Base-by-base conservation (phyloP, 2,329 filamentous ascomycete species). In the Xylaria sp. region DNA sequence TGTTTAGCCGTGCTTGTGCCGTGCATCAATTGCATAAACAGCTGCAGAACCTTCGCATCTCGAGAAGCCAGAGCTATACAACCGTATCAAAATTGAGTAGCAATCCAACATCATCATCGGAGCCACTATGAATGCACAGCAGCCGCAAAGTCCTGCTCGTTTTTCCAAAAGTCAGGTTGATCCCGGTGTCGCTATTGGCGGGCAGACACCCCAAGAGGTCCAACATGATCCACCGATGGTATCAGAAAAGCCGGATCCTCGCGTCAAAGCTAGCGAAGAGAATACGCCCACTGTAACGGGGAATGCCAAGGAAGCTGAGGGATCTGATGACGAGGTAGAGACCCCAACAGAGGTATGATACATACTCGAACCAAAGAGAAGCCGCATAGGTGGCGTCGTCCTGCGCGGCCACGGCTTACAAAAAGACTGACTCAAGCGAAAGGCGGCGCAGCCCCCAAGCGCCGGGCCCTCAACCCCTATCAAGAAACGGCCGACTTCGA, bases 271-370 rank as follows among this genome's bases (percentile, higher is more conserved):
- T 11, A 54, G 40, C 5, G 21, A 45, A 17, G 17, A 49, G 15
- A 46, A 37, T 2, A 19, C 37, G 31, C 25, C 33, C 31, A 3
- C 6, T 23, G 11, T 14, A 33, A 25, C 14, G 25, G 37, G 37
- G 28, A 7, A 42, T 9, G 2, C 21, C 31, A 60, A 65, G 49
- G 57, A 21, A 23, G 37, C 7, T 3, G 38, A 42, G 31, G 38
- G 15, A 11, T 6, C 21, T 4, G 23, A 17, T 2, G 45, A 19
- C 25, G 52, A 61, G 28, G 37, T 45, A 35, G 49, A 56, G 14
- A 15, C 23, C 23, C 19, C n/a, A 5, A 51, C 49, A 40, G 58
- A 66, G 57, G 64, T 61, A 64, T 35, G 53, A 45, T 35, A 5
- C 43, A 12, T 25, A 4, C 4, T 31, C 4, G 28, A n/a, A n/a